phyloP scores from a whole-genome alignment of 495 filamentous ascomycete genomes.

The Trichoderma orchidacearum region DNA sequence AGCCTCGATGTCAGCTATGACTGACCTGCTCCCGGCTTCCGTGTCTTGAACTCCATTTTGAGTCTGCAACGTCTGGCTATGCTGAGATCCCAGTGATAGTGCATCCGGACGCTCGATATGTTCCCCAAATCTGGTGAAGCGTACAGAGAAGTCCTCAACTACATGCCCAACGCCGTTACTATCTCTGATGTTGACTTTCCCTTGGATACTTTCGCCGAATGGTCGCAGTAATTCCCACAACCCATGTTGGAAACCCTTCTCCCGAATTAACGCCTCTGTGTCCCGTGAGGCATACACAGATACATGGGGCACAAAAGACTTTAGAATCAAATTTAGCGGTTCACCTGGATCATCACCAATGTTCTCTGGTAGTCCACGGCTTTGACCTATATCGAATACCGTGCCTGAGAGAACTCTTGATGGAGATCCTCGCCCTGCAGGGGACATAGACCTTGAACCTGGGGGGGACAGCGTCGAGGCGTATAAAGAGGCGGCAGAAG shows the following conservation, averaged over 20 bases:
- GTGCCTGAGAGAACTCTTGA: conserved; percentile 34
- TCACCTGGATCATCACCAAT: conserved; percentile 42
- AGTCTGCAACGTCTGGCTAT: not conserved
- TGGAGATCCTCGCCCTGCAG: conserved; percentile 40
- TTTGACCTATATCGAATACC: conserved; percentile 29
- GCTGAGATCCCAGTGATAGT: not conserved
- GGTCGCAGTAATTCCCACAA: conserved; percentile 76
- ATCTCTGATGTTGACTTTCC: conserved; percentile 82
- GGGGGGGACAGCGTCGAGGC: conserved; percentile 40
- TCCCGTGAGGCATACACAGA: conserved; percentile 73
- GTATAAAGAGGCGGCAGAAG: conserved; percentile 46
- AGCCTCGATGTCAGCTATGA: conserved; percentile 29
- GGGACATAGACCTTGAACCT: conserved; percentile 43
- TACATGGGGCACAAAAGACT: conserved; percentile 77
- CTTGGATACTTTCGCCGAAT: conserved; percentile 79
- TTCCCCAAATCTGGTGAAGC: conserved; percentile 58
- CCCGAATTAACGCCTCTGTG: conserved; percentile 61
- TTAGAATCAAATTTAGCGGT: conserved; percentile 59
- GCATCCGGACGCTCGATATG: conserved; percentile 40
- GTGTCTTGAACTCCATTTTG: conserved; percentile 6
- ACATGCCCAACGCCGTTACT: conserved; percentile 67
- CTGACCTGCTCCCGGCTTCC: not conserved
- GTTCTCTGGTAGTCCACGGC: conserved; percentile 28
- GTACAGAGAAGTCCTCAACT: conserved; percentile 83
- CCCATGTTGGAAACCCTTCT: conserved; percentile 75